Percentiles rank a stretch among this genome's conserved stretches.
Conservation (phyloP, 441 rosid species). For the Viola pubescens region DNA sequence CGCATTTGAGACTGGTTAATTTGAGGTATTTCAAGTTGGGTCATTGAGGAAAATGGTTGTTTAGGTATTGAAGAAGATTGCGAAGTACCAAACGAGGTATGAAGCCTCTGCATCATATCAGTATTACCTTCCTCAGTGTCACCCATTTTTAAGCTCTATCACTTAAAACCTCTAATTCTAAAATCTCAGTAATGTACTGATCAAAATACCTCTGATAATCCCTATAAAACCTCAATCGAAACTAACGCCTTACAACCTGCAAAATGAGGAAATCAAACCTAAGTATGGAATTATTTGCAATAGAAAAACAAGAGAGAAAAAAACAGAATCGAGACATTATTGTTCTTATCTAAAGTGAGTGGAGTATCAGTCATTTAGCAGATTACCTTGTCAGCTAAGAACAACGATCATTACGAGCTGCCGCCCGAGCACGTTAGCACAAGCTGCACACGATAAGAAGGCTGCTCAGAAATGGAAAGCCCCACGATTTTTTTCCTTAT, state of each 20-base stretch:
- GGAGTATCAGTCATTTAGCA: background rate
- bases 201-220: slow-evolving; percentile 3
- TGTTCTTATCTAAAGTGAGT: background rate
- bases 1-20: slow-evolving; percentile 45
- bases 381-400: slow-evolving; percentile 20
- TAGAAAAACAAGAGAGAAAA: background rate
- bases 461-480: background rate
- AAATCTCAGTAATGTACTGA: background rate
- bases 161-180: background rate
- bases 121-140: slow-evolving; percentile 53
- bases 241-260: slow-evolving; percentile 3
- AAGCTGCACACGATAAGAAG: background rate
- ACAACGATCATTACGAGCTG: slow-evolving; percentile 12
- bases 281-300: background rate
- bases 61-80: slow-evolving; percentile 42
- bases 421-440: slow-evolving; percentile 6
- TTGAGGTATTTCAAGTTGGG: slow-evolving; percentile 54
- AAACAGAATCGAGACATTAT: background rate
- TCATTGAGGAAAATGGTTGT: slow-evolving; percentile 32
- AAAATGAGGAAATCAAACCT: background rate
- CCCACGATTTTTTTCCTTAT: no score
- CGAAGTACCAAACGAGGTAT: slow-evolving; percentile 44
- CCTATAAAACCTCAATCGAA: slow-evolving; percentile 10
- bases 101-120: slow-evolving; percentile 70
- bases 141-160: slow-evolving; percentile 36